A percentile compares a stretch with the other conserved stretches of the same genome.
phyloP scores from a whole-genome alignment of 75 land plant genomes.

The Selaginella tamariscina region DNA sequence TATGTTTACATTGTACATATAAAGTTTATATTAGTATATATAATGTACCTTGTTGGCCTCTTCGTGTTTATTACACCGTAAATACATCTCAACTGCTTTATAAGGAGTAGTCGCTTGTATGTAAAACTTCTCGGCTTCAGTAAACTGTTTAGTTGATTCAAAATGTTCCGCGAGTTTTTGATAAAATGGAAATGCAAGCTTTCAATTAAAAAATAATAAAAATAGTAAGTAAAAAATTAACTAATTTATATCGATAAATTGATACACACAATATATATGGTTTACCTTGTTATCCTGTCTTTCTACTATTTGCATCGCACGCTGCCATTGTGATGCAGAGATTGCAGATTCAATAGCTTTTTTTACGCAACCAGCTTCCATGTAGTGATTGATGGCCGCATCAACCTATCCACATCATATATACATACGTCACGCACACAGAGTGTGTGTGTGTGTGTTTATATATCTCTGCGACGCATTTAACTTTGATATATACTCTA shows the following conservation, averaged over 20 bases:
- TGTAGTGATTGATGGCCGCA: constrained; percentile 28
- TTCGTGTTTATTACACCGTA: constrained; percentile 28
- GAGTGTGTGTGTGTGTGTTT: too few relatives aligned
- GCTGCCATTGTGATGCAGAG: constrained; percentile 26
- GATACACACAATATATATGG: too few relatives aligned
- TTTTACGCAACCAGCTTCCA: constrained; percentile 25
- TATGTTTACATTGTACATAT: background rate
- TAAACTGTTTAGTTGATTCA: constrained; percentile 26
- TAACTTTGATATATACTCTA: too few relatives aligned
- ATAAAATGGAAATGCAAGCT: constrained; percentile 21
- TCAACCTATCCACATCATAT: constrained; percentile 21
- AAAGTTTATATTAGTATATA: background rate
- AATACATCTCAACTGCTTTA: constrained; percentile 31
- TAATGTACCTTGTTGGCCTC: constrained; percentile 23
- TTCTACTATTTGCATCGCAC: constrained; percentile 28
- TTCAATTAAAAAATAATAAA: too few relatives aligned
- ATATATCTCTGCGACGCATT: too few relatives aligned
- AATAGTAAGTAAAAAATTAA: too few relatives aligned
- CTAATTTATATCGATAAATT: too few relatives aligned
- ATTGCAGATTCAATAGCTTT: constrained; percentile 30
- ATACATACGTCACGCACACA: too few relatives aligned
- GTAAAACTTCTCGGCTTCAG: constrained; percentile 28
- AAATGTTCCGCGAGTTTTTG: constrained; percentile 24
- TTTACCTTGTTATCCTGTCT: constrained; percentile 21
- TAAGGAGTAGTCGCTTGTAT: constrained; percentile 22